Percentiles rank a stretch among this genome's conserved stretches.
phyloP scores from a whole-genome alignment of 169 alveolate species.

The Plasmodium chabaudi region DNA sequence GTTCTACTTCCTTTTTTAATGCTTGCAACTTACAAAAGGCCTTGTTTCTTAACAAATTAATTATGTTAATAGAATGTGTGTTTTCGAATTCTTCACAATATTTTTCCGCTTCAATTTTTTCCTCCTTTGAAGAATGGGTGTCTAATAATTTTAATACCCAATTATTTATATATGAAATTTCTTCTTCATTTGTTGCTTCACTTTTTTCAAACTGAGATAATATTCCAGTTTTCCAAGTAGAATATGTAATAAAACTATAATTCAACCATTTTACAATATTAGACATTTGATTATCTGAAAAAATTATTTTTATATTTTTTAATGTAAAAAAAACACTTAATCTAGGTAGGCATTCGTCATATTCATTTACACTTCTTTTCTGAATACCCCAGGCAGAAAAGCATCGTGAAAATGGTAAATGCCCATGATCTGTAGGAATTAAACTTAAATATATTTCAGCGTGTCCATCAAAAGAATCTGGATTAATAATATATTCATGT shows the following conservation, averaged over 20 bases:
- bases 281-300: constrained; percentile 68
- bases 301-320: constrained; percentile 67
- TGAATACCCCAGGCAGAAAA: constrained; percentile 76
- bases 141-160: constrained; percentile 69
- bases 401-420: constrained; percentile 73
- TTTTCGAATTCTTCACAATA: constrained; percentile 70
- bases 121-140: constrained; percentile 64
- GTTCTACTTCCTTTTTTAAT: constrained; percentile 58
- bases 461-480: constrained; percentile 66
- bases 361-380: constrained; percentile 70
- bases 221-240: constrained; percentile 66
- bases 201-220: constrained; percentile 70
- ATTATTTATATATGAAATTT: constrained; percentile 63
- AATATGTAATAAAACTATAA: constrained; percentile 31
- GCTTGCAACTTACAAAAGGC: constrained; percentile 75
- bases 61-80: constrained; percentile 59
- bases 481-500: constrained; percentile 71
- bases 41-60: constrained; percentile 62
- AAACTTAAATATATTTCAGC: constrained; percentile 75
- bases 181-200: constrained; percentile 62
- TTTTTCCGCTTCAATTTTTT: constrained; percentile 56
- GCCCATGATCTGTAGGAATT: constrained; percentile 76
- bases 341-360: constrained; percentile 73
- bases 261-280: constrained; percentile 71
- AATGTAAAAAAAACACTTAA: constrained; percentile 66